Evolutionary conservation across 2,329 filamentous ascomycete species (phyloP).

Genomic region (Nannizziopsis barbatae): DNA sequence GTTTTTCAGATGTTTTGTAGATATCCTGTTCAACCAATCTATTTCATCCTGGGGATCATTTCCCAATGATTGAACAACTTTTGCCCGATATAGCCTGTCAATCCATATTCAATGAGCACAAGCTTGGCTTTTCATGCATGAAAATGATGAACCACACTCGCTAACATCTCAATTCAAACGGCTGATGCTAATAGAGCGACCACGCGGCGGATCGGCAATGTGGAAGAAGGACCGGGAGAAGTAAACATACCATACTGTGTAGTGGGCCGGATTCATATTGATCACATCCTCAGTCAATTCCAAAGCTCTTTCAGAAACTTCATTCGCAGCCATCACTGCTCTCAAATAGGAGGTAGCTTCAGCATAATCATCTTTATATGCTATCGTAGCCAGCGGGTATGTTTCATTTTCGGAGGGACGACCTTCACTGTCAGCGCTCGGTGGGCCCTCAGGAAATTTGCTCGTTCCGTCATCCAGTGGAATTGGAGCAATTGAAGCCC

Average conservation of each 20-base stretch:
- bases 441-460: conserved; percentile 8
- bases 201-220: too few relatives aligned
- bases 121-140: background rate
- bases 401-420: background rate
- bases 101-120: conserved; percentile 8
- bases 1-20: conserved; percentile 81
- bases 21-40: conserved; percentile 73
- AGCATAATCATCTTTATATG: conserved; percentile 78
- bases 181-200: too few relatives aligned
- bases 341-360: conserved; percentile 90
- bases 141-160: too few relatives aligned
- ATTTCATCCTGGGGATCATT: conserved; percentile 61
- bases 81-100: conserved; percentile 68
- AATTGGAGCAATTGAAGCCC: conserved; percentile 72
- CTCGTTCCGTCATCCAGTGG: conserved; percentile 61
- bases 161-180: too few relatives aligned
- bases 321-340: conserved; percentile 80
- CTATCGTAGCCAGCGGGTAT: conserved; percentile 77
- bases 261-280: conserved; percentile 86
- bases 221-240: background rate
- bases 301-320: conserved; percentile 67
- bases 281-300: conserved; percentile 83
- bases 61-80: conserved; percentile 57
- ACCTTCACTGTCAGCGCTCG: background rate
- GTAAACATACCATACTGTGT: conserved; percentile 73